Evolutionary conservation across 352 stramenopile genomes (phyloP).

Genomic region (Phytophthora lateralis): DNA sequence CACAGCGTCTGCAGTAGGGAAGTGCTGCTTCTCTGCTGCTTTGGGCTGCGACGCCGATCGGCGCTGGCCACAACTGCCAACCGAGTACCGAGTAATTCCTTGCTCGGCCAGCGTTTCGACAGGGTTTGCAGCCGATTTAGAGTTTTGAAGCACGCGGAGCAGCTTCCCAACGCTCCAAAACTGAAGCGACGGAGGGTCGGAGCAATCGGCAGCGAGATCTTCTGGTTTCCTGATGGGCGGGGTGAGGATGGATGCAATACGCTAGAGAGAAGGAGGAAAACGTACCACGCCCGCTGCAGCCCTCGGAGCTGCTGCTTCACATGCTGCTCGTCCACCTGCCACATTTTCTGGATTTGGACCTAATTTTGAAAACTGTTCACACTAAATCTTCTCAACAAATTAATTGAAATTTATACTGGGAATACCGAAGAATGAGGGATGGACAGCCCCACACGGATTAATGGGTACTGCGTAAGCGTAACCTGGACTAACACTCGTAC

Average conservation of each 20-base stretch:
- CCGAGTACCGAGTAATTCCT: conserved; percentile 21
- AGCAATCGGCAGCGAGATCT: conserved; percentile 6
- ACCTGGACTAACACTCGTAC: too few species aligned
- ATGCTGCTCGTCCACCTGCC: conserved; percentile 12
- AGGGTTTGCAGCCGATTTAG: conserved; percentile 2
- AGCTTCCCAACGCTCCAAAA: conserved; percentile 39
- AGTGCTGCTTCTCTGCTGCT: conserved; percentile 1
- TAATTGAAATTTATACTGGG: too few species aligned
- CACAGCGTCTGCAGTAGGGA: conserved; percentile 11
- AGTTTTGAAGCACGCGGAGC: conserved; percentile 26
- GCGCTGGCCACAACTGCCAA: conserved; percentile 9
- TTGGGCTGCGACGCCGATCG: conserved; percentile 2
- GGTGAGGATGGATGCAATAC: not conserved
- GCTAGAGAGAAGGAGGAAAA: not conserved
- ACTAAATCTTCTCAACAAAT: too few species aligned
- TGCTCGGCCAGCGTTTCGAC: conserved; percentile 10
- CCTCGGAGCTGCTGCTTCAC: conserved; percentile 30
- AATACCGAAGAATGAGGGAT: too few species aligned
- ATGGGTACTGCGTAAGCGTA: too few species aligned
- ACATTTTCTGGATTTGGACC: too few species aligned
- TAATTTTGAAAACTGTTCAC: too few species aligned
- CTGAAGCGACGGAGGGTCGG: not conserved
- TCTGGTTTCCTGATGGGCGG: conserved; percentile 14
- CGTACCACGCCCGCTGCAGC: conserved; percentile 27
- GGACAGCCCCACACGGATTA: too few species aligned